These are phyloP conservation scores for Quercus mongolica DNA, from an alignment of 306 rosid species.

Conservation along the genomic window DNA sequence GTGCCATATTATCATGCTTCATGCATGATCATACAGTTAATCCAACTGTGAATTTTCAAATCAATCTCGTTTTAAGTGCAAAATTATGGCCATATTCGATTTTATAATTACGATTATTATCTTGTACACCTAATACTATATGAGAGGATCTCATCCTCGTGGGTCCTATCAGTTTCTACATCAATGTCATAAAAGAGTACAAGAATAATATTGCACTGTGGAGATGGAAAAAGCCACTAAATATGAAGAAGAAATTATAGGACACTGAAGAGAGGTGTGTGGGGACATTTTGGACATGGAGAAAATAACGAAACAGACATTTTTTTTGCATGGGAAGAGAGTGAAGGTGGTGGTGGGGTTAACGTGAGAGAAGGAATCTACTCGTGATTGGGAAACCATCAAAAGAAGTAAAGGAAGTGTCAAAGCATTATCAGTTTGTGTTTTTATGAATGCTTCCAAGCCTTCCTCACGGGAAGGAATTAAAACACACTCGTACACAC, in stretches of 20 bases:
- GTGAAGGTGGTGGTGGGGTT: constrained; percentile 36
- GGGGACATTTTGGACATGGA: constrained; percentile 26
- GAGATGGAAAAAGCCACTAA: neutral
- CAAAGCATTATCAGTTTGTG: constrained; percentile 33
- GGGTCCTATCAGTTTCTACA: neutral
- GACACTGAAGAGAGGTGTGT: constrained; percentile 8
- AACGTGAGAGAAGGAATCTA: constrained; percentile 37
- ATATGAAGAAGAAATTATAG: neutral
- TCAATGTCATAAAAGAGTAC: neutral
- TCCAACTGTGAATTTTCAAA: neutral
- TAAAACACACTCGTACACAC: neutral
- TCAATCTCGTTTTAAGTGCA: neutral
- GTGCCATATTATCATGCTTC: too few species aligned
- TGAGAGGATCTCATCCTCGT: too few species aligned
- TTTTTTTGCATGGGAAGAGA: constrained; percentile 38
- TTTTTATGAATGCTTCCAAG: constrained; percentile 55
- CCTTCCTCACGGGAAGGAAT: constrained; percentile 44
- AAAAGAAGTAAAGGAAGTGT: constrained; percentile 30
- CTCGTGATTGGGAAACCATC: constrained; percentile 32
- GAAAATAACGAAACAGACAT: constrained; percentile 20
- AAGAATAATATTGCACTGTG: neutral
- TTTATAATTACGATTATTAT: too few species aligned
- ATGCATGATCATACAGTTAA: neutral
- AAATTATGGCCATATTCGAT: too few species aligned
- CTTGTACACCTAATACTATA: too few species aligned